These are phyloP conservation scores for Hanseniaspora gamundiae DNA, from an alignment of 1,139 yeast genomes.

Conservation along the genomic window DNA sequence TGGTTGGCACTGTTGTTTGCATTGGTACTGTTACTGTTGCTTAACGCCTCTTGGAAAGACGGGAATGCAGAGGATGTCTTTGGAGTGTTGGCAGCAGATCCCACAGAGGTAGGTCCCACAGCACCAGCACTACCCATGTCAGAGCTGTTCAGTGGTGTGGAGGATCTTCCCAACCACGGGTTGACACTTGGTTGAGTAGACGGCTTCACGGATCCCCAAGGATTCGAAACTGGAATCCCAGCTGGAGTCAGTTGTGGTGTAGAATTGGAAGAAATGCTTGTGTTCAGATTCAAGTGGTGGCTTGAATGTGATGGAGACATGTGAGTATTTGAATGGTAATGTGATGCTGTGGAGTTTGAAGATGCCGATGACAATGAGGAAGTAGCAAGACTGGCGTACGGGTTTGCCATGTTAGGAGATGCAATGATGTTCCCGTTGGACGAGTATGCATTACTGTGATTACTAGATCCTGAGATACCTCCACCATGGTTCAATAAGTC, in stretches of 20 bases:
- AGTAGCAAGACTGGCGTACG: slow-evolving; percentile 1
- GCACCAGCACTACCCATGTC: slow-evolving; percentile 27
- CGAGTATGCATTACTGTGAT: background rate
- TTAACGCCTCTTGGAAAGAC: slow-evolving; percentile 48
- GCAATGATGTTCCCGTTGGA: background rate
- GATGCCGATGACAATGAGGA: slow-evolving; percentile 12
- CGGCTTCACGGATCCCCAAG: slow-evolving; percentile 20
- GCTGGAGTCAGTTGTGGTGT: slow-evolving; percentile 10
- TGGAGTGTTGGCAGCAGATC: slow-evolving; percentile 38
- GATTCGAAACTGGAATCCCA: slow-evolving; percentile 19
- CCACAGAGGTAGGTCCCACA: slow-evolving; percentile 20
- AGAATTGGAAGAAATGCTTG: slow-evolving; percentile 11
- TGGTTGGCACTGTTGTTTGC: too few relatives aligned
- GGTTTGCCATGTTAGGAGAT: slow-evolving; percentile 3
- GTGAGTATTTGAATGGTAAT: background rate
- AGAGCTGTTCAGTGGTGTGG: slow-evolving; percentile 18
- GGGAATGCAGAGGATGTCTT: too few relatives aligned
- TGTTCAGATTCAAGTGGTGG: slow-evolving; percentile 10
- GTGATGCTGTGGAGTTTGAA: slow-evolving; percentile 14
- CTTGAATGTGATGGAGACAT: slow-evolving; percentile 6
- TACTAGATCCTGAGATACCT: too few relatives aligned
- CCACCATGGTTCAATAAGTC: too few relatives aligned
- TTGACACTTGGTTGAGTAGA: slow-evolving; percentile 22
- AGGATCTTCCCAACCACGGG: slow-evolving; percentile 24
- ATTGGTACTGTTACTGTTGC: too few relatives aligned